A percentile compares a stretch with the other conserved stretches of the same genome.
phyloP scores from a whole-genome alignment of 2,329 filamentous ascomycete species.

The Cordyceps fumosorosea region DNA sequence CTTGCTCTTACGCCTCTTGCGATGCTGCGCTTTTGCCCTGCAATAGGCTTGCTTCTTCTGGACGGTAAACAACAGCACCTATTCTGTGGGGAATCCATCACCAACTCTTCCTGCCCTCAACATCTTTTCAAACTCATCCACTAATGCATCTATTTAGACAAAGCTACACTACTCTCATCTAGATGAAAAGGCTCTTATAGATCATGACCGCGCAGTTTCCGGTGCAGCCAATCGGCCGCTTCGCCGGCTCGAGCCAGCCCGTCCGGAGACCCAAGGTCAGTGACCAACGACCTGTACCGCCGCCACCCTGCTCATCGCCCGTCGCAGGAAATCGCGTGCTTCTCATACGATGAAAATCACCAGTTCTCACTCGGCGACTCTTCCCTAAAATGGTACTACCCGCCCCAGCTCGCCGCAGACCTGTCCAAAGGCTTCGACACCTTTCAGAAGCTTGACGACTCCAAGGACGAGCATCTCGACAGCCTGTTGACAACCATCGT shows the following conservation, averaged over 20 bases:
- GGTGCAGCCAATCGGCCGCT: constrained; percentile 64
- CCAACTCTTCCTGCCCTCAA: not conserved
- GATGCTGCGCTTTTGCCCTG: too few species aligned
- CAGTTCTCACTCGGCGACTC: constrained; percentile 68
- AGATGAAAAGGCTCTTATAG: not conserved
- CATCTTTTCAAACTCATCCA: not conserved
- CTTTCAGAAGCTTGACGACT: constrained; percentile 78
- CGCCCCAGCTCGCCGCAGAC: constrained; percentile 62
- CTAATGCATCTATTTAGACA: not conserved
- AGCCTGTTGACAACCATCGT: constrained; percentile 72
- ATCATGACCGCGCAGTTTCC: constrained; percentile 39
- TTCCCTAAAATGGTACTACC: constrained; percentile 83
- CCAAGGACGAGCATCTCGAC: constrained; percentile 79
- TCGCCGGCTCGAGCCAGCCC: constrained; percentile 59
- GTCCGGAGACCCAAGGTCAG: constrained; percentile 69
- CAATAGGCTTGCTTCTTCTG: too few species aligned
- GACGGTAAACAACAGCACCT: not conserved
- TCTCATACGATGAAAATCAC: constrained; percentile 87
- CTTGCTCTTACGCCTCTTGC: too few species aligned
- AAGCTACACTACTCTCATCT: not conserved
- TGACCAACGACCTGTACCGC: not conserved
- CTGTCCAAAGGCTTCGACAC: constrained; percentile 74
- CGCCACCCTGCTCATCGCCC: not conserved
- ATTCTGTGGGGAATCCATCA: not conserved
- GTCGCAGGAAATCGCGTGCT: constrained; percentile 71